Conservation (phyloP, 345 rosid genomes). For the Toxicodendron radicans region DNA sequence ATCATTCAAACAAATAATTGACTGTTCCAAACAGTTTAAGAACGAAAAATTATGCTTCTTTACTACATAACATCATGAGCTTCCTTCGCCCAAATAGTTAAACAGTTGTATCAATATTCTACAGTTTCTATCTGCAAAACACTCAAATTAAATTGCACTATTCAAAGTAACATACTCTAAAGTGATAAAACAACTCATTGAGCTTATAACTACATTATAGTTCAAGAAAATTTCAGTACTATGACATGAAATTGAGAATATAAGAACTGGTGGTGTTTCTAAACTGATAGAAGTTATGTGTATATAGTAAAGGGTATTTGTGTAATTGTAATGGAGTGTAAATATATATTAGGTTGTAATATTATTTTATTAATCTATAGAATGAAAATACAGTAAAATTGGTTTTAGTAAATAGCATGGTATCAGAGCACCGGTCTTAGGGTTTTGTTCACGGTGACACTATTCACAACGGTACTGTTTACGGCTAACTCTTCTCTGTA, state of each 20-base stretch:
- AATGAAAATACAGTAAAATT: no score
- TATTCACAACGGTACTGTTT: no score
- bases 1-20: no score
- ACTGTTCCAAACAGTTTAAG: neutral
- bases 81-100: neutral
- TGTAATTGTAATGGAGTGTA: no score
- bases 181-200: neutral
- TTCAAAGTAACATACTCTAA: neutral
- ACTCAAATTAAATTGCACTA: neutral
- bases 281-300: no score
- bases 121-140: neutral
- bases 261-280: neutral
- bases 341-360: no score
- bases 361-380: no score
- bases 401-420: no score
- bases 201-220: neutral
- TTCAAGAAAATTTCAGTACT: neutral
- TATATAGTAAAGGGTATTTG: no score
- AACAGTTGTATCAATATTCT: neutral
- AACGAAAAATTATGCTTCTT: neutral
- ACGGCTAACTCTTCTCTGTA: no score
- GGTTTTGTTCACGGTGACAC: no score
- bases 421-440: no score
- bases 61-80: neutral
- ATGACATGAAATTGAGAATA: conserved; percentile 8